A percentile compares a stretch with the other conserved stretches of the same genome.
Evolutionary conservation across 192 early-diverging fungal genomes (phyloP).

Genomic region (Coemansia sp.): DNA sequence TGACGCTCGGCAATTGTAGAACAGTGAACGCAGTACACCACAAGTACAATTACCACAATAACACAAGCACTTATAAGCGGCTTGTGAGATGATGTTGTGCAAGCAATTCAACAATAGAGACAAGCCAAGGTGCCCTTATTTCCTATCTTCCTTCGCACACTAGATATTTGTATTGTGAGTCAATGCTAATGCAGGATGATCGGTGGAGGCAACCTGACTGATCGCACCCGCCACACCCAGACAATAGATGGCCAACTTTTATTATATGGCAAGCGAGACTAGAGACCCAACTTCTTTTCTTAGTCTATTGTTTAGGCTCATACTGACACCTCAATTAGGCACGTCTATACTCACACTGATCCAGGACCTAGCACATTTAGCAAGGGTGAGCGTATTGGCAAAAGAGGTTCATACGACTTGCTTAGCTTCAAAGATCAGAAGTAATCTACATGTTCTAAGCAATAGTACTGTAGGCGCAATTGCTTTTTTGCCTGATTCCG

Average conservation of each 20-base stretch:
- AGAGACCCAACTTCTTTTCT: not conserved
- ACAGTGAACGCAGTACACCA: not conserved
- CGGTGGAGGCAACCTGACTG: not conserved
- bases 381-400: not conserved
- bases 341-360: not conserved
- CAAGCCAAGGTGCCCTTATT: constrained; percentile 2
- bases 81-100: not conserved
- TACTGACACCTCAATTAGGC: not conserved
- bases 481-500: not conserved
- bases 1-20: constrained; percentile 7
- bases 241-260: not conserved
- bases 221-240: constrained; percentile 11
- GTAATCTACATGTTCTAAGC: not conserved
- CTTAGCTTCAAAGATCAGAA: not conserved
- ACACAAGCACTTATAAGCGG: not conserved
- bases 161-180: constrained; percentile 4
- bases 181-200: not conserved
- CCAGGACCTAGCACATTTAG: not conserved
- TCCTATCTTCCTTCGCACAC: not conserved
- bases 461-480: not conserved
- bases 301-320: not conserved
- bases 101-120: constrained; percentile 11
- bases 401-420: not conserved
- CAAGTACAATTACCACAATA: constrained; percentile 14
- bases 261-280: constrained; percentile 2